Percentiles rank a stretch among this genome's conserved stretches.
Conservation (phyloP, 345 rosid genomes). For the Rhodomyrtus tomentosa region DNA sequence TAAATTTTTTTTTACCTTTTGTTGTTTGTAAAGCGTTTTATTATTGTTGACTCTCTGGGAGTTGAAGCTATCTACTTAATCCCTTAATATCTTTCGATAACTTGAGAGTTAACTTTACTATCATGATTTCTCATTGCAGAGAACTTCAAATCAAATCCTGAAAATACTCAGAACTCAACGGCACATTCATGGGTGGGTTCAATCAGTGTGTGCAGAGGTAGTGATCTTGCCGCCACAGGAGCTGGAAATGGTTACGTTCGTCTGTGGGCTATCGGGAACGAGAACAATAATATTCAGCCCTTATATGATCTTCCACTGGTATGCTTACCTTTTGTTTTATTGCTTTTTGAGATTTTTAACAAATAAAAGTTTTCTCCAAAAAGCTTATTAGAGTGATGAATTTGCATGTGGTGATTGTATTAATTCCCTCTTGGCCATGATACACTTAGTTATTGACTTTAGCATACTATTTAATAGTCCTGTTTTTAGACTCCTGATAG, state of each 20-base stretch:
- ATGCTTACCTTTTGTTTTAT: neutral
- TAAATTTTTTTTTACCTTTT: neutral
- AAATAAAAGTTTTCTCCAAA: neutral
- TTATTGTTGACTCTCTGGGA: neutral
- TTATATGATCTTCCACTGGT: conserved; percentile 69
- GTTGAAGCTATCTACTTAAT: neutral
- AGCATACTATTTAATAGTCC: neutral
- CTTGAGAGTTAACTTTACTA: neutral
- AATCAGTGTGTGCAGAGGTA: conserved; percentile 62
- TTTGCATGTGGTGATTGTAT: neutral
- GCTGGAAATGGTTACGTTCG: conserved; percentile 84
- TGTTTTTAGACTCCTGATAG: neutral
- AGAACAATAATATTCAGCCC: conserved; percentile 35
- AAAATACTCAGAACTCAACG: conserved; percentile 18
- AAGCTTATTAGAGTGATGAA: neutral
- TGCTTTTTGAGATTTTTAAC: neutral
- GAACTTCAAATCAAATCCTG: conserved; percentile 21
- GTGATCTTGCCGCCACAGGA: conserved; percentile 96
- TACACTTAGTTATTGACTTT: neutral
- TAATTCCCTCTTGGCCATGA: neutral
- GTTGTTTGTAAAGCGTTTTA: neutral
- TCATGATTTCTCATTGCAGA: conserved; percentile 18
- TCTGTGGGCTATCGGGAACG: conserved; percentile 60
- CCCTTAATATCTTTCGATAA: neutral
- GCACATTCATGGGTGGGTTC: conserved; percentile 85